A percentile compares a stretch with the other conserved stretches of the same genome.
These are phyloP conservation scores for Aspergillus cejpii DNA, from an alignment of 2,329 filamentous ascomycete species.

Conservation along the genomic window DNA sequence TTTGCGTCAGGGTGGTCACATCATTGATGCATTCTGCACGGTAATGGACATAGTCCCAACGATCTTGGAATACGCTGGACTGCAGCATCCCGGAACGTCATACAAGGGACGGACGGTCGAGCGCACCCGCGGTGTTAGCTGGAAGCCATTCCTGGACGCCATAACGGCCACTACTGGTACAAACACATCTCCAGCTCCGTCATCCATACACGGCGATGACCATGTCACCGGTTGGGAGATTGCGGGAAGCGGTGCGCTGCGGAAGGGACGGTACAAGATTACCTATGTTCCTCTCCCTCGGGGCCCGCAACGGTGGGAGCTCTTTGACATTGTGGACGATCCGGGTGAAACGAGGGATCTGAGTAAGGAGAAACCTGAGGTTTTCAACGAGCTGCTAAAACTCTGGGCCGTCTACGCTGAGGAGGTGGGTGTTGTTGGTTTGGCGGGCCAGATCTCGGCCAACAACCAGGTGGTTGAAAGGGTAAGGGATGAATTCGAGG, in stretches of 20 bases:
- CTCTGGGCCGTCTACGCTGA: conserved; percentile 54
- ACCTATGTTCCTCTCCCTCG: conserved; percentile 53
- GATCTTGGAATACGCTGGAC: conserved; percentile 38
- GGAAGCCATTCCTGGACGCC: conserved; percentile 30
- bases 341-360: conserved; percentile 48
- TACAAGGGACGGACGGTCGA: conserved; percentile 49
- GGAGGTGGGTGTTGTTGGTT: conserved; percentile 54
- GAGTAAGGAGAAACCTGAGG: conserved; percentile 38
- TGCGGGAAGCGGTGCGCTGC: conserved; percentile 49
- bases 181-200: conserved; percentile 29
- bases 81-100: conserved; percentile 48
- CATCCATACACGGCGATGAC: conserved; percentile 45
- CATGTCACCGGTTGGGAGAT: conserved; percentile 54
- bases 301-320: conserved; percentile 51
- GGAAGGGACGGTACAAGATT: conserved; percentile 53
- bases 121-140: conserved; percentile 46
- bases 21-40: conserved; percentile 49
- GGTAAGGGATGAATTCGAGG: neutral
- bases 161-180: neutral
- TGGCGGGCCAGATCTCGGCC: conserved; percentile 20
- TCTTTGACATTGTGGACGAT: conserved; percentile 50
- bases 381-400: conserved; percentile 45
- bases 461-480: neutral
- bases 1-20: conserved; percentile 24
- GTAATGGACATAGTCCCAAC: conserved; percentile 50